Evolutionary conservation across 208 protist genomes (phyloP).

Genomic region (Leishmania tropica): DNA sequence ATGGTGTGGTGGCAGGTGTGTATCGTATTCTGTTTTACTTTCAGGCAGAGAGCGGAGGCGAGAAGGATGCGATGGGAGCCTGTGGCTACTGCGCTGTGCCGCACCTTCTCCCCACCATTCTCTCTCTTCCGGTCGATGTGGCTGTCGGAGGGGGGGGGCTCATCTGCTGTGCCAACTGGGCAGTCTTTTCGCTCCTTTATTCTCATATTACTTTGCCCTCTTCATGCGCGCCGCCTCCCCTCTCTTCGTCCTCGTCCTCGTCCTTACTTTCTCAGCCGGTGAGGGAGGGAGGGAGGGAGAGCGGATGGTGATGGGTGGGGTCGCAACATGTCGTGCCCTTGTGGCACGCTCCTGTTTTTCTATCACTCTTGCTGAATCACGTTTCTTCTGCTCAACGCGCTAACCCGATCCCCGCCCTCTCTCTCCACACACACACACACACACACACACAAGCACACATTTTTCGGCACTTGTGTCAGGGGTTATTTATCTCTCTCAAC

Average conservation of each 20-base stretch:
- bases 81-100: background rate
- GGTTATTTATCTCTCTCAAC: too few relatives aligned
- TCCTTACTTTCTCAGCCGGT: background rate
- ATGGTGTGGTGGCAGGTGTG: background rate
- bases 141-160: background rate
- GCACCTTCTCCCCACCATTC: background rate
- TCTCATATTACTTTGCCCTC: background rate
- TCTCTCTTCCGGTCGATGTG: background rate
- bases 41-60: background rate
- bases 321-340: background rate
- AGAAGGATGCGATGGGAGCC: background rate
- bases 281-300: background rate
- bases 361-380: background rate
- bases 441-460: background rate
- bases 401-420: background rate
- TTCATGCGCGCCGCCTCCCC: background rate
- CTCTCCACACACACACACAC: constrained; percentile 1
- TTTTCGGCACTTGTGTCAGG: too few relatives aligned
- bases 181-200: background rate
- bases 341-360: background rate
- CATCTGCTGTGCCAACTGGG: background rate
- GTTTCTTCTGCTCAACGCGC: background rate
- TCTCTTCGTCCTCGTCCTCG: background rate
- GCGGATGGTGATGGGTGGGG: background rate
- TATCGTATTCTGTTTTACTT: background rate